Evolutionary conservation across 345 rosid species (phyloP).

Genomic region (Murraya paniculata): DNA sequence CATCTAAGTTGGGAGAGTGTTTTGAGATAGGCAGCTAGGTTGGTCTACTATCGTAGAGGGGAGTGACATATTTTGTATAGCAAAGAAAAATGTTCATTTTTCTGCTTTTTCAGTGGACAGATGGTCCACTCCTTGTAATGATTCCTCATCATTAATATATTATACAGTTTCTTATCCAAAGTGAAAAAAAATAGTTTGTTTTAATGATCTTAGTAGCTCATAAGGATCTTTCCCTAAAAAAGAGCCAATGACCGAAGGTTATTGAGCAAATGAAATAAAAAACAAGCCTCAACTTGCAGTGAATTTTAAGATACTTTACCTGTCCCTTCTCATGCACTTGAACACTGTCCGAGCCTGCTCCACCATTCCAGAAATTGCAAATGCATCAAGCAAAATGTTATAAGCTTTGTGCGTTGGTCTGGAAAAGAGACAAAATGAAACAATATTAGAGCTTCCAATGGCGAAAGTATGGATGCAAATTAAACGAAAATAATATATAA

Average conservation of each 20-base stretch:
- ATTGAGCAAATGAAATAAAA: not conserved
- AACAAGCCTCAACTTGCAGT: slow-evolving; percentile 1
- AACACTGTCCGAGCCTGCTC: slow-evolving; percentile 87
- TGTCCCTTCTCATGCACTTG: slow-evolving; percentile 94
- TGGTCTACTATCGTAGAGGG: too few relatives aligned
- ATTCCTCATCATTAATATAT: too few relatives aligned
- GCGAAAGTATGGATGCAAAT: not conserved
- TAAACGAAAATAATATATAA: not conserved
- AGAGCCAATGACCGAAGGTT: not conserved
- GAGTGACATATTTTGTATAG: too few relatives aligned
- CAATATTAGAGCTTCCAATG: not conserved
- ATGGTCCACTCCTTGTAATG: too few relatives aligned
- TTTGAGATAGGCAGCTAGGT: too few relatives aligned
- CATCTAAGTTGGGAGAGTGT: too few relatives aligned
- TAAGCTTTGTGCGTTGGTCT: slow-evolving; percentile 94
- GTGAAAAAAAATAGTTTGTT: too few relatives aligned
- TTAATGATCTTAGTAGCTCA: not conserved
- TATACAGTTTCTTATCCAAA: too few relatives aligned
- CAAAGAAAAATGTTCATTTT: too few relatives aligned
- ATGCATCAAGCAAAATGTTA: slow-evolving; percentile 92
- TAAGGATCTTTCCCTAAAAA: not conserved
- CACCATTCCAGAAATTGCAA: slow-evolving; percentile 93
- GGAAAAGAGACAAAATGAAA: slow-evolving; percentile 19
- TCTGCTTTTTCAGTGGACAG: too few relatives aligned
- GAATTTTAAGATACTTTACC: slow-evolving; percentile 37